Percentiles rank a stretch among this genome's conserved stretches.
Conservation (phyloP, 2,329 filamentous ascomycete species). For the Fusarium sp. region DNA sequence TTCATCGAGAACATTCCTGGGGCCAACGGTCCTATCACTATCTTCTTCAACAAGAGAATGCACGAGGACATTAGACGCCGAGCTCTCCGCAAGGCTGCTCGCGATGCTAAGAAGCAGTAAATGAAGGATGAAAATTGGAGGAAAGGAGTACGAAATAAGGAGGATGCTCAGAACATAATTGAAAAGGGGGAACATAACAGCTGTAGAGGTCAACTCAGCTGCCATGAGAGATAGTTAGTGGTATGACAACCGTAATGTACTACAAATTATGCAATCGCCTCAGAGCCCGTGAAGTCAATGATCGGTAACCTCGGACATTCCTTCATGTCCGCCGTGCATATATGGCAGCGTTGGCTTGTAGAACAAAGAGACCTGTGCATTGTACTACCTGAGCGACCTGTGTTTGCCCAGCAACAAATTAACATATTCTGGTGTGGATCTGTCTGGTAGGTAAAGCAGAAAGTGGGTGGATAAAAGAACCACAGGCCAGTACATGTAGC, state of each 20-base stretch:
- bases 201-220: not conserved
- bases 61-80: conserved; percentile 84
- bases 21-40: conserved; percentile 56
- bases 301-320: not conserved
- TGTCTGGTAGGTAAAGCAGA: not conserved
- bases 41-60: conserved; percentile 70
- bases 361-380: not conserved
- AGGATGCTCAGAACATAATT: not conserved
- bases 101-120: conserved; percentile 77
- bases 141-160: not conserved
- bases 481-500: not conserved
- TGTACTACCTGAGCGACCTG: not conserved
- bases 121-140: conserved; percentile 19
- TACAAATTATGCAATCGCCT: not conserved
- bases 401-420: not conserved
- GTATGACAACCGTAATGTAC: not conserved
- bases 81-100: conserved; percentile 83
- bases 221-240: not conserved
- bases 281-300: not conserved
- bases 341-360: too few relatives aligned
- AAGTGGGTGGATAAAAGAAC: not conserved
- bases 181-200: conserved; percentile 7
- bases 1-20: conserved; percentile 70
- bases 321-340: not conserved
- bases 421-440: not conserved